Evolutionary conservation across 1,284 basidiomycete species (phyloP), one percentile per base, ranked within the genome.

Genomic region (Ceratobasidium sp.): DNA sequence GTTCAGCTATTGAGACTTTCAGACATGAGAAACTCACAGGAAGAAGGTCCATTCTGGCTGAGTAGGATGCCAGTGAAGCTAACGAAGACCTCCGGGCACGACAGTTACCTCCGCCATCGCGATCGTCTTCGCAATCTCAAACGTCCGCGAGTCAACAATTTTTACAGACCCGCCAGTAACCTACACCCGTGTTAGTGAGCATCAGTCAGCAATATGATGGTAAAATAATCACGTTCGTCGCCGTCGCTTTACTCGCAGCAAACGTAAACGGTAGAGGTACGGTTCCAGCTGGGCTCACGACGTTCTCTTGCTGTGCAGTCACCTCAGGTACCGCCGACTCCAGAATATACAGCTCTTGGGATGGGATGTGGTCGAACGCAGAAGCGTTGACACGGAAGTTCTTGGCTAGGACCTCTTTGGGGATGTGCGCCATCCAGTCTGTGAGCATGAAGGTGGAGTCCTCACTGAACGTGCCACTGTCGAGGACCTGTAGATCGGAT

Each of bases 391-490:
- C 55, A 2, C 32, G 26, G 55, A 58, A 58, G 30, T 58, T 58
- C 55, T 38, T 58, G 26, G 28, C 32, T 6, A 93, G 83, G 35
- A 91, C 89, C 82, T 85, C 83, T 75, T 83, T 84, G 26, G 86
- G 86, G 11, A 89, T 85, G 76, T 91, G 90, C 1, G 88, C 78
- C 11, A 79, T 72, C 74, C 78, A 81, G 66, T 81, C 80, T 58
- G 76, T 75, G 73, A 89, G 86, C 79, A 89, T 80, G 82, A 92
- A 91, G 0, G 90, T 91, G 3, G 82, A 82, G 78, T 90, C 88
- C 79, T 91, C 89, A 79, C 84, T 87, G 80, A 92, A 92, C 35
- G 80, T 81, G n/a, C 90, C 90, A 72, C 85, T 82, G 78, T 88
- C 86, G 76, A 91, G 91, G 18, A 90, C 84, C 88, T 89, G 74